phyloP scores from a whole-genome alignment of 108 stramenopile species.

The Mayamaea pseudoterrestris region DNA sequence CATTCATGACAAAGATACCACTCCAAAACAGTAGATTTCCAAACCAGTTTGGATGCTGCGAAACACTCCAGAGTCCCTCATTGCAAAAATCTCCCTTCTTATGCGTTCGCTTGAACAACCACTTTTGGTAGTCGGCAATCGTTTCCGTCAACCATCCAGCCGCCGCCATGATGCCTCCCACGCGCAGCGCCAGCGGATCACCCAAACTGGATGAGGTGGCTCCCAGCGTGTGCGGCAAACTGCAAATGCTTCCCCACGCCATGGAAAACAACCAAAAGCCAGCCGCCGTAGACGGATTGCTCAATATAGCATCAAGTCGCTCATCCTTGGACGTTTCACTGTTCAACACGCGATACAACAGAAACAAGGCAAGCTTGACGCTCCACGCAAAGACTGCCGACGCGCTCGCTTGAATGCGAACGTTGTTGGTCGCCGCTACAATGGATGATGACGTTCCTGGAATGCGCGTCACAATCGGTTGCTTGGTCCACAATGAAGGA shows the following conservation, averaged over 20 bases:
- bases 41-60: constrained; percentile 79
- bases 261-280: constrained; percentile 64
- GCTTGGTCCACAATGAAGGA: constrained; percentile 2
- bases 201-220: constrained; percentile 13
- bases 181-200: constrained; percentile 5
- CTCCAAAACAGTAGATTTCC: constrained; percentile 65
- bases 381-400: constrained; percentile 42
- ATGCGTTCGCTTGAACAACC: constrained; percentile 45
- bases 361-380: constrained; percentile 49
- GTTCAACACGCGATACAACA: constrained; percentile 48
- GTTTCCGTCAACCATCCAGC: constrained; percentile 47
- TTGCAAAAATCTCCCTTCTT: constrained; percentile 45
- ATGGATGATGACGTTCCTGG: background rate
- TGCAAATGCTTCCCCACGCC: constrained; percentile 52
- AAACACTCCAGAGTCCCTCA: constrained; percentile 59
- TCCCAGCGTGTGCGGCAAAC: constrained; percentile 63
- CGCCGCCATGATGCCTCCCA: constrained; percentile 26
- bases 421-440: background rate
- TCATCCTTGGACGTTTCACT: constrained; percentile 38
- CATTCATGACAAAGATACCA: constrained; percentile 64
- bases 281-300: constrained; percentile 29
- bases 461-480: background rate
- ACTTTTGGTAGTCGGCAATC: constrained; percentile 68
- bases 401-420: constrained; percentile 14
- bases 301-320: constrained; percentile 36